Evolutionary conservation across 2,329 filamentous ascomycete species (phyloP), one percentile per base, ranked within the genome.

Genomic region (Gnomoniopsis smithogilvyi): DNA sequence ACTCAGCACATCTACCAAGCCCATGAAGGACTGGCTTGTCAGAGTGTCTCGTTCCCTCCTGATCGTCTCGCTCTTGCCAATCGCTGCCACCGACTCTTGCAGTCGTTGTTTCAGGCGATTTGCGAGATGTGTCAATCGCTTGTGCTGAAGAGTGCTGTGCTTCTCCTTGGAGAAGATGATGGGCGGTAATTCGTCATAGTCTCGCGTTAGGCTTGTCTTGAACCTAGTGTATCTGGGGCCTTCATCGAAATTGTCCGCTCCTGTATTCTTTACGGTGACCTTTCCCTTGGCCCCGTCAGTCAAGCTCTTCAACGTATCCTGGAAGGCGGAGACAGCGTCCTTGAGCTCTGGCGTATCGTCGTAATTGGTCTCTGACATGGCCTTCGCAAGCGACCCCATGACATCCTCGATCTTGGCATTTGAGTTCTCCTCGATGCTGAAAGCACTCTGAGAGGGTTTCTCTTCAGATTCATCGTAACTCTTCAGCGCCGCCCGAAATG

Each of bases 11-110:
- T 71, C 70, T 12, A 80, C 73, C 2, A 79, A 78, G 0, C 73
- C 70, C 50, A 76, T 75, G 65, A 86, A 86, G 12, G 73, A 72
- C 61, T 77, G 79, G 77, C 82, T 86, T 63, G 71, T 66, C 56
- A 69, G 68, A 56, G 66, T 46, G 63, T 71, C 58, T 14, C 69
- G 64, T 56, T 62, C 36, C 17, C 17, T 67, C n/a, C 60, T 55
- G 51, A 63, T 66, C 12, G 70, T 61, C 7, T 67, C 59, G 4
- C 76, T 70, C 1, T 70, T 68, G 26, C 68, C 69, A 21, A 79
- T 70, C 3, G 72, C 73, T 62, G 70, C 74, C 19, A 67, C 67
- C 6, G 66, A 61, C n/a, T 55, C 51, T 33, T 67, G 64, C 45
- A 74, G 64, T 19, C 68, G 66, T 12, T 49, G 59, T 60, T 73